Percentiles rank a stretch among this genome's conserved stretches.
Evolutionary conservation across 1,284 basidiomycete genomes (phyloP).

Genomic region (Mycosarcoma mackinlayi): DNA sequence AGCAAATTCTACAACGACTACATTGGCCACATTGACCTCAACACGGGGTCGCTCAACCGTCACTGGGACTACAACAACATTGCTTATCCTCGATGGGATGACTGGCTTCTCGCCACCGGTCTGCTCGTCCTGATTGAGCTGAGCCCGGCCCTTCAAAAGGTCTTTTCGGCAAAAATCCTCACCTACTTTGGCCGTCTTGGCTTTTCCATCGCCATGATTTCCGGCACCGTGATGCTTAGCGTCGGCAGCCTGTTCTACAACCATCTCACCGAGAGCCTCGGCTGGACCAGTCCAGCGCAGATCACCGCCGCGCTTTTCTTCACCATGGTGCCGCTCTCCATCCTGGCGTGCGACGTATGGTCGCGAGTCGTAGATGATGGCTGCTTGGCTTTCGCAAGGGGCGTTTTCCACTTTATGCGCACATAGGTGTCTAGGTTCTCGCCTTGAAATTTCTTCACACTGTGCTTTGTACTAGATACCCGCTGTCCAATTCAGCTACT

Average conservation of each 20-base stretch:
- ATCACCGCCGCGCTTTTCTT: slow-evolving; percentile 48
- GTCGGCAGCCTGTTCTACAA: slow-evolving; percentile 47
- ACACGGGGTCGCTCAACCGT: slow-evolving; percentile 47
- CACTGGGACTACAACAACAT: slow-evolving; percentile 40
- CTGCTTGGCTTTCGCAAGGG: slow-evolving; percentile 39
- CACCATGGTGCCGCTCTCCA: slow-evolving; percentile 48
- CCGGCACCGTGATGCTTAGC: slow-evolving; percentile 53
- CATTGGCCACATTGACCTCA: slow-evolving; percentile 49
- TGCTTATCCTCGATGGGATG: slow-evolving; percentile 56
- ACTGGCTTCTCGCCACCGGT: slow-evolving; percentile 54
- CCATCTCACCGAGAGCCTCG: slow-evolving; percentile 31
- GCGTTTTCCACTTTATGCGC: slow-evolving; percentile 46
- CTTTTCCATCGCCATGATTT: slow-evolving; percentile 52
- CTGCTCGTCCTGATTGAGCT: slow-evolving; percentile 52
- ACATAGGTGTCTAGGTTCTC: no score
- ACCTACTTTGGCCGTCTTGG: slow-evolving; percentile 51
- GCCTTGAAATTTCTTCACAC: no score
- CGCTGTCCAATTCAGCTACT: no score
- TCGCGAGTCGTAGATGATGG: slow-evolving; percentile 49
- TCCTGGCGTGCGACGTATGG: slow-evolving; percentile 48
- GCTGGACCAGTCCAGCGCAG: slow-evolving; percentile 35
- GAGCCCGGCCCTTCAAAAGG: slow-evolving; percentile 27
- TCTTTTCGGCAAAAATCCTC: slow-evolving; percentile 36
- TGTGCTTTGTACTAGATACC: no score
- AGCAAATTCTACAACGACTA: slow-evolving; percentile 40